A percentile compares a stretch with the other conserved stretches of the same genome.
Evolutionary conservation across 345 rosid genomes (phyloP).

Genomic region (Citrus hindsii): DNA sequence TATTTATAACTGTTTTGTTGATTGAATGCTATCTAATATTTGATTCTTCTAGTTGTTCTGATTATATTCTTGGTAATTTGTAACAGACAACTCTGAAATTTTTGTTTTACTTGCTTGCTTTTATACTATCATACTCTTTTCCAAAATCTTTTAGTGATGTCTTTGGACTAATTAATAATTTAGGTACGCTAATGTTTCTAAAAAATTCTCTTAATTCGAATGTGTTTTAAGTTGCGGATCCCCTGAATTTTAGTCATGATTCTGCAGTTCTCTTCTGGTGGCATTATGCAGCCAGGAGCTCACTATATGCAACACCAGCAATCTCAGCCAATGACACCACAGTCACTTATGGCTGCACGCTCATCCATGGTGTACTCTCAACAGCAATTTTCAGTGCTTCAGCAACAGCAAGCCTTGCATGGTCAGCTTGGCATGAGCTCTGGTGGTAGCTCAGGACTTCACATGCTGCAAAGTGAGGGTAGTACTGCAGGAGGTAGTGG

Average conservation of each 20-base stretch:
- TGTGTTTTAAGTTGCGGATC: neutral
- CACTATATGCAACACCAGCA: conserved; percentile 94
- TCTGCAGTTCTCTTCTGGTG: conserved; percentile 63
- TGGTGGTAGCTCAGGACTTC: conserved; percentile 55
- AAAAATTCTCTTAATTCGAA: neutral
- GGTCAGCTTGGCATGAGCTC: conserved; percentile 91
- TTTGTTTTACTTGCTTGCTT: neutral
- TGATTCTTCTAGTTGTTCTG: neutral
- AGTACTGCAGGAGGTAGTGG: conserved; percentile 68
- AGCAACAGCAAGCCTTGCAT: conserved; percentile 83
- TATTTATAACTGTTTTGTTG: neutral
- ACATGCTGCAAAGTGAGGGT: conserved; percentile 56
- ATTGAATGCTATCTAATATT: neutral
- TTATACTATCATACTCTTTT: neutral
- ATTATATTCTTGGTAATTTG: neutral
- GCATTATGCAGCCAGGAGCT: conserved; percentile 73
- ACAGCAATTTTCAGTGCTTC: conserved; percentile 74
- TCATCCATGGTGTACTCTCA: conserved; percentile 87
- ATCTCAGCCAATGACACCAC: conserved; percentile 84
- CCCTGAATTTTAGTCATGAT: neutral
- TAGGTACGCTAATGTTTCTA: neutral
- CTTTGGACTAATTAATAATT: neutral
- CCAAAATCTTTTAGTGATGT: neutral
- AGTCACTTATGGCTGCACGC: conserved; percentile 85
- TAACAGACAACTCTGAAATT: neutral